Evolutionary conservation across 2,329 filamentous ascomycete genomes (phyloP).

Genomic region (Lachnellula arida): DNA sequence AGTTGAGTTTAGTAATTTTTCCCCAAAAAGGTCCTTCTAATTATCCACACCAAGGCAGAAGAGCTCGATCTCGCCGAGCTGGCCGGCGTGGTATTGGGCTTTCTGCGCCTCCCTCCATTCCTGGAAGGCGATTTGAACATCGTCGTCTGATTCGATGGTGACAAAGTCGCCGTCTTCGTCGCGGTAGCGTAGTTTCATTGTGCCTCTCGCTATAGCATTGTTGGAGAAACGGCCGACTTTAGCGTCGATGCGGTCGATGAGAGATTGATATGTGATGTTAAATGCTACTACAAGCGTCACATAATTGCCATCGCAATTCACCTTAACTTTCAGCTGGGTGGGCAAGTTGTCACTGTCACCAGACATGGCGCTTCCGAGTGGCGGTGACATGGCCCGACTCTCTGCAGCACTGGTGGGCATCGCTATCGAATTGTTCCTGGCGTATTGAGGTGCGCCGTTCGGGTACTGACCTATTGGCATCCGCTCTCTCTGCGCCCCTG

Average conservation of each 20-base stretch:
- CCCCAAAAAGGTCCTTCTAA: constrained; percentile 9
- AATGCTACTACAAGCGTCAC: constrained; percentile 94
- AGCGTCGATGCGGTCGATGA: constrained; percentile 93
- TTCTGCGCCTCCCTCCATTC: constrained; percentile 81
- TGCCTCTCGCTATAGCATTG: constrained; percentile 76
- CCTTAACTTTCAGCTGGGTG: constrained; percentile 90
- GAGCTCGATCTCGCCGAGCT: constrained; percentile 85
- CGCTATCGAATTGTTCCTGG: constrained; percentile 24
- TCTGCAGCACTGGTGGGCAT: constrained; percentile 30
- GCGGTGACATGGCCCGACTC: constrained; percentile 42
- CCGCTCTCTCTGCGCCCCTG: constrained; percentile 60
- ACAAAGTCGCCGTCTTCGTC: constrained; percentile 93
- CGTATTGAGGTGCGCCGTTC: constrained; percentile 32
- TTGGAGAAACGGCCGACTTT: constrained; percentile 85
- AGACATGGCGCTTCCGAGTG: constrained; percentile 30
- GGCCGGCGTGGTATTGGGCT: constrained; percentile 56
- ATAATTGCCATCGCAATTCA: constrained; percentile 87
- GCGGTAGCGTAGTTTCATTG: constrained; percentile 81
- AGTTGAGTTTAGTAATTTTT: constrained; percentile 7
- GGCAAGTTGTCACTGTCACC: constrained; percentile 47
- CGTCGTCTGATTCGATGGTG: constrained; percentile 90
- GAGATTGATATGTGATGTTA: constrained; percentile 88
- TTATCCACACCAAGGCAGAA: constrained; percentile 58
- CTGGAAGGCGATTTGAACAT: constrained; percentile 91
- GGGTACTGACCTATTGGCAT: constrained; percentile 39